Conservation (phyloP, 2,329 filamentous ascomycete species). For the Penicillium sp. region DNA sequence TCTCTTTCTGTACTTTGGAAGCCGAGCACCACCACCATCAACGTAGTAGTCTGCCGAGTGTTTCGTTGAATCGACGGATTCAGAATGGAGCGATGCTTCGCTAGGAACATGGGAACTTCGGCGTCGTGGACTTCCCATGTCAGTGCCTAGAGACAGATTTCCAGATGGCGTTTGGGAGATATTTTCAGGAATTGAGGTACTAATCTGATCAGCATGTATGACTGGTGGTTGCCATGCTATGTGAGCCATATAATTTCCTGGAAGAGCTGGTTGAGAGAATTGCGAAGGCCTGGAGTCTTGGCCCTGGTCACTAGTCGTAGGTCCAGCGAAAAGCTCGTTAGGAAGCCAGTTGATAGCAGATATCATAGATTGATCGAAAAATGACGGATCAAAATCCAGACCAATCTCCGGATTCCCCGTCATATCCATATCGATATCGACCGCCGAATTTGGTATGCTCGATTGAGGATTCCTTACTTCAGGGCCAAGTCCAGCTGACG, state of each 20-base stretch:
- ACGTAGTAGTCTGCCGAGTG: slow-evolving; percentile 29
- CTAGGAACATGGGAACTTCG: slow-evolving; percentile 19
- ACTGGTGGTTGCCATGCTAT: slow-evolving; percentile 31
- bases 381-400: slow-evolving; percentile 25
- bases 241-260: slow-evolving; percentile 20
- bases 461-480: slow-evolving; percentile 11
- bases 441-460: slow-evolving; percentile 8
- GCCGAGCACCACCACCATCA: slow-evolving; percentile 26
- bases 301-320: slow-evolving; percentile 10
- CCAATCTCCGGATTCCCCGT: slow-evolving; percentile 17
- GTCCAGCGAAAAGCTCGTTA: slow-evolving; percentile 28
- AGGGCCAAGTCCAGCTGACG: slow-evolving; percentile 3
- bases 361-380: slow-evolving; percentile 28
- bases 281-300: slow-evolving; percentile 17
- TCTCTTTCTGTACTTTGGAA: slow-evolving; percentile 28
- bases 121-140: slow-evolving; percentile 20
- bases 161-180: slow-evolving; percentile 21
- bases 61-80: slow-evolving; percentile 20
- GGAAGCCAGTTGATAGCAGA: slow-evolving; percentile 42
- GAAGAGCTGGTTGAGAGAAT: slow-evolving; percentile 15
- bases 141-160: slow-evolving; percentile 18
- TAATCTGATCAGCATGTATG: slow-evolving; percentile 14
- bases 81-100: slow-evolving; percentile 24
- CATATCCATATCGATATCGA: slow-evolving; percentile 21
- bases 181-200: slow-evolving; percentile 17